These are phyloP conservation scores for Hypoxylon perforatum DNA, from an alignment of 495 filamentous ascomycete genomes.

Conservation along the genomic window DNA sequence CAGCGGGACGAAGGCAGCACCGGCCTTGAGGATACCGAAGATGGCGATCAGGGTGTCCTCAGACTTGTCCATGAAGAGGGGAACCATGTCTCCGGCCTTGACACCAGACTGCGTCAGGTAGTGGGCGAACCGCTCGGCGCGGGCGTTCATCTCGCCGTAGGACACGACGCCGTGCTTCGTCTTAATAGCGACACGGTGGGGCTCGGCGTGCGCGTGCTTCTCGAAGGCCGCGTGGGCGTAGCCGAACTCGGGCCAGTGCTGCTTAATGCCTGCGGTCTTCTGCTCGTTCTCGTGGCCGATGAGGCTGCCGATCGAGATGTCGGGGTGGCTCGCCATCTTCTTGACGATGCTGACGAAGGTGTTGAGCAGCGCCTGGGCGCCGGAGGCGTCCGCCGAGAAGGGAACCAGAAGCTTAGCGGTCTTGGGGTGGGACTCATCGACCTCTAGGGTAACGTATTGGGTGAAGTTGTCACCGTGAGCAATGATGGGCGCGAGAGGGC, in stretches of 20 bases:
- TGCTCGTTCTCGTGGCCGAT: background rate
- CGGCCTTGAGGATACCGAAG: slow-evolving; percentile 52
- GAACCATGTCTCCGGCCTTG: slow-evolving; percentile 47
- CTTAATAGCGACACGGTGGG: background rate
- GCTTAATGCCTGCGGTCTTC: background rate
- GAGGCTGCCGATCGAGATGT: background rate
- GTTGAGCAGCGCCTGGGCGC: background rate
- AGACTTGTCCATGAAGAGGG: slow-evolving; percentile 57
- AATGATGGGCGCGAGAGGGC: slow-evolving; percentile 3
- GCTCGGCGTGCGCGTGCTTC: background rate
- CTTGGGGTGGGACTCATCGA: background rate
- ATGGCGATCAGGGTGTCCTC: slow-evolving; percentile 49
- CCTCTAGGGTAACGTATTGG: background rate
- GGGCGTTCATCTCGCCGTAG: slow-evolving; percentile 1
- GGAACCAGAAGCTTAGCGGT: slow-evolving; percentile 1
- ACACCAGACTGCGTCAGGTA: slow-evolving; percentile 45
- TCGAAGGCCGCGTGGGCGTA: background rate
- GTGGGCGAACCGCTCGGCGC: slow-evolving; percentile 43
- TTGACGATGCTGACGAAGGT: slow-evolving; percentile 1
- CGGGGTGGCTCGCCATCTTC: background rate
- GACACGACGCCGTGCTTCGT: background rate
- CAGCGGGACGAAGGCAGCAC: slow-evolving; percentile 57
- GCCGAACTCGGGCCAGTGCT: background rate
- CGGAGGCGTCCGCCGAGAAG: background rate
- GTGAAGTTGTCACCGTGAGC: slow-evolving; percentile 3